Base-by-base conservation (phyloP, 805 yeast genomes). In the Saccharomycopsis synnaedendra region DNA sequence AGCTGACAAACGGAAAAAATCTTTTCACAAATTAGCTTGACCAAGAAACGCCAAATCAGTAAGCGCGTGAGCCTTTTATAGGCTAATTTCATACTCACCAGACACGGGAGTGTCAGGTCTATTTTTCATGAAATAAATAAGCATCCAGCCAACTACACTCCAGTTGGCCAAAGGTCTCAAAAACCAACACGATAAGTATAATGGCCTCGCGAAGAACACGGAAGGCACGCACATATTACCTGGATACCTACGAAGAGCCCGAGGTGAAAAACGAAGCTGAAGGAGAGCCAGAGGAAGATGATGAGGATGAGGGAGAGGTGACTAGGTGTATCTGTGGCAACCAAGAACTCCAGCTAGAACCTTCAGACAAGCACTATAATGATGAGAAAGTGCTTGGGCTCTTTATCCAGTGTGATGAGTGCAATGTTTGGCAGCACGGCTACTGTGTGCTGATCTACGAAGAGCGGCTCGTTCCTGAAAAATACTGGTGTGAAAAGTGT, bases 341-440 rank as follows among this genome's bases (percentile, higher is more conserved):
- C 44, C 37, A 58, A 8, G 54, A 51, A 31, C 41, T 51, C 9
- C 46, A 45, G 32, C 46, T 51, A 6, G 74, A 70, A 36, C 72
- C 74, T 1, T 70, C 71, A 4, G 73, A 69, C 49, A 70, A 61
- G 31, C 64, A 65, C 64, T 51, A 51, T 42, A 51, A 49, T 44
- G 78, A 75, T 50, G 64, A 64, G 42, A 56, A 64, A 5, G 71
- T 66, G 47, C 66, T 71, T 19, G 93, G 90, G 3, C 69, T 83
- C 44, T 84, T 76, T 59, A 84, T 84, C 55, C 93, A 84, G 58
- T 84, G 94, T 71, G 98, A 93, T 58, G 73, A 75, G 53, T 90
- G 98, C 66, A 79, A 85, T 19, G 96, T 83, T 5, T 90, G 98
- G 98, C 98, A 90, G 64, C 98, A 90, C 62, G 97, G 97, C 1